These are phyloP conservation scores for Nevesoporus exiguus DNA, from an alignment of 768 basidiomycete species.

Conservation along the genomic window DNA sequence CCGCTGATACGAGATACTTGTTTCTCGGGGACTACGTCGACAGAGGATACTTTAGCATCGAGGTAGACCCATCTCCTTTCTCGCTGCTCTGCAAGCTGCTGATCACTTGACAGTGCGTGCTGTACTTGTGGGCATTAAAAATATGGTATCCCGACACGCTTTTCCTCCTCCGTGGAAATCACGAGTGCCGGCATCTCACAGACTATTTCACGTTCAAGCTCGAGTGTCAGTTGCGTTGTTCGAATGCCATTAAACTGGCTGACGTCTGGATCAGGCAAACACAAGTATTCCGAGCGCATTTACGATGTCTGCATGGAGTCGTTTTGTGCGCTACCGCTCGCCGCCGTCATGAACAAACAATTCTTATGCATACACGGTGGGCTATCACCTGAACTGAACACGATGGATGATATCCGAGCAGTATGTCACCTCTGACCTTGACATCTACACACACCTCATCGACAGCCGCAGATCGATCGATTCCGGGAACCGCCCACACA, in stretches of 20 bases:
- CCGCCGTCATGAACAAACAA: conserved; percentile 99
- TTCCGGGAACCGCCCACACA: conserved; percentile 98
- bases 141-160: conserved; percentile 99
- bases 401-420: conserved; percentile 88
- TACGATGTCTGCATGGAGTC: conserved; percentile 99
- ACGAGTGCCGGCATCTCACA: conserved; percentile 97
- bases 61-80: conserved; percentile 44
- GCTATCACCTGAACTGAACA: conserved; percentile 90
- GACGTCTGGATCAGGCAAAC: conserved; percentile 64
- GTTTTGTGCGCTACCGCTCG: conserved; percentile 92
- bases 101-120: conserved; percentile 66
- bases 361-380: conserved; percentile 99
- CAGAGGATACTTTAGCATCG: conserved; percentile 91
- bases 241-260: neutral
- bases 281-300: conserved; percentile 95
- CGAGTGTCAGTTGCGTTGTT: conserved; percentile 67
- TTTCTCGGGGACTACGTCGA: conserved; percentile 94
- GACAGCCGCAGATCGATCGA: conserved; percentile 72
- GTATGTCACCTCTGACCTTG: conserved; percentile 44
- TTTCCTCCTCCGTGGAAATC: conserved; percentile 95
- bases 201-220: conserved; percentile 99
- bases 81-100: neutral
- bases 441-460: neutral
- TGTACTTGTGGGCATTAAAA: conserved; percentile 97
- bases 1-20: conserved; percentile 89